Evolutionary conservation across 371 early-diverging fungal genomes (phyloP), one percentile per base, ranked within the genome.

Genomic region (Thermomucor indicae-seudaticae): DNA sequence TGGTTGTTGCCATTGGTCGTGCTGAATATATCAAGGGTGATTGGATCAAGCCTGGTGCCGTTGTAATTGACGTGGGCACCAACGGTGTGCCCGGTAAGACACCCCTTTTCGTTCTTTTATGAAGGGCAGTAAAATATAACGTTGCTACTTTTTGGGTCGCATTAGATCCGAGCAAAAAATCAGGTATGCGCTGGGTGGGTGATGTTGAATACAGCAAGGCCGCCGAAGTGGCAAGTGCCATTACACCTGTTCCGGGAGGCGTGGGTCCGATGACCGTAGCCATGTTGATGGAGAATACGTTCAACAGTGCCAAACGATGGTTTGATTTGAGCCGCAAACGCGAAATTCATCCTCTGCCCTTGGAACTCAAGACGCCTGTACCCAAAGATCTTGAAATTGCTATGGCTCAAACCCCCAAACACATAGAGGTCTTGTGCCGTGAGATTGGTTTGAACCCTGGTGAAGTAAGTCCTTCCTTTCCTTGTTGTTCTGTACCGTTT

Each of bases 231-330:
- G 95, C 93, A 0, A 74, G 85, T 4, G 77, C 78, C 34, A 91
- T 95, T 57, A 95, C 96, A 1, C 95, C 97, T 2, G 97, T 96
- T 14, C 97, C 97, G 25, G 96, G 96, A 10, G 96, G 95, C 49
- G 95, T 95, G 7, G 97, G 96, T 0, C 97, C 97, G 8, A 94
- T 96, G 96, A 95, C 97, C 3, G 96, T 96, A 12, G 93, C 92
- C 35, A 94, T 96, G 94, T 70, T 96, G 22, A 71, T 96, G 74
- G 70, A 85, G 41, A 96, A 96, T 72, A 90, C 89, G 0, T 70
- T 88, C 0, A 55, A 76, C 31, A 83, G 87, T 39, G 92, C 92
- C 27, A 79, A 84, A 59, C 79, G 63, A 3, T 55, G 58, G 63
- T 51, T 63, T 17, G 52, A 64, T 20, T 69, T 77, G 25, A 66